Evolutionary conservation across 768 basidiomycete genomes (phyloP), one percentile per base, ranked within the genome.

Genomic region (Tubosaeta sp.): DNA sequence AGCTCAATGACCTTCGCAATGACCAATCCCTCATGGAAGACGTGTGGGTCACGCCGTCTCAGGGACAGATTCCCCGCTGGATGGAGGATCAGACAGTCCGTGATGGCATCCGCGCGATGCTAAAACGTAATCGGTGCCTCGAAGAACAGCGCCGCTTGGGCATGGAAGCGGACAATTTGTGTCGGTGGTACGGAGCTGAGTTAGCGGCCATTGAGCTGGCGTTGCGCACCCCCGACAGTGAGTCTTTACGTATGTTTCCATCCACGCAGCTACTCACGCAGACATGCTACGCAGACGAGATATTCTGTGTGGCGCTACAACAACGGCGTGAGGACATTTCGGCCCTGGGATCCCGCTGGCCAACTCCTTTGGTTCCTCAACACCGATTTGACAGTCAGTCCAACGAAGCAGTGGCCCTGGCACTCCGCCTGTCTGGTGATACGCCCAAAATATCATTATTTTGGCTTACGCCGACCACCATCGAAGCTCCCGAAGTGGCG

Each of bases 1-100:
- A 70, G 19, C 51, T 77, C 0, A 44, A 49, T 3, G 48, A 53
- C 3, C 52, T 66, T 0, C 27, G 36, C 0, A 39, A 47, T 11
- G 44, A 61, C 31, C 44, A 66, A 0, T 46, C 22, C 0, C 56
- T 77, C 0, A 66, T 74, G 64, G 64, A 73, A 30, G 72, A 74
- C 44, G 60, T 73, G 1, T 53, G 52, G 46, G 49, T 53, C 2
- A 3, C 8, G 0, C 47, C 41, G 0, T 30, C 35, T 7, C 16
- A n/a, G 0, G 24, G 35, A 0, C 10, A 31, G 0, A 24, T 44
- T 2, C 50, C 42, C 0, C 21, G 1, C 0, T 55, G 46, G 50
- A 7, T 55, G 12, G 36, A 47, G 5, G 46, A 55, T 10, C 18
- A 39, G 11, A 24, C 14, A 0, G n/a, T 55, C 6, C 21, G 10